Evolutionary conservation across 108 stramenopile species (phyloP).

Genomic region (Cylindrotheca closterium): DNA sequence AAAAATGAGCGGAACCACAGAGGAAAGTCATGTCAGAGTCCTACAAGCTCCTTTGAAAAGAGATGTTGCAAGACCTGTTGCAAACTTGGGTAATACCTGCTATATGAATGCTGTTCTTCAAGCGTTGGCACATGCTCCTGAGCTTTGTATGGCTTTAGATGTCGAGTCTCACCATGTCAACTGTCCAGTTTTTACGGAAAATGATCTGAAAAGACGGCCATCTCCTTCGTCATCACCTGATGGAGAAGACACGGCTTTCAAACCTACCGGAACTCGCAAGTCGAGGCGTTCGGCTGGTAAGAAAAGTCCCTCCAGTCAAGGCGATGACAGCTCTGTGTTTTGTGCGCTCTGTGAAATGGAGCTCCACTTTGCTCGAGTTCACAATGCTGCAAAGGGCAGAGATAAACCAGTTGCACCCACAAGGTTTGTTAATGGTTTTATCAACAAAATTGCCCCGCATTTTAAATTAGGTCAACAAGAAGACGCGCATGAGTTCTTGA

Average conservation of each 20-base stretch:
- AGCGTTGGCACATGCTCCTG: constrained; percentile 85
- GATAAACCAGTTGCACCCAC: constrained; percentile 69
- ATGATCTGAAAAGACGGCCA: constrained; percentile 21
- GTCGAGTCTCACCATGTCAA: constrained; percentile 59
- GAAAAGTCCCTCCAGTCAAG: constrained; percentile 14
- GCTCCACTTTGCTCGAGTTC: constrained; percentile 59
- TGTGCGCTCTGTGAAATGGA: constrained; percentile 84
- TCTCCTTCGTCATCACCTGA: constrained; percentile 36
- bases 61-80: constrained; percentile 69
- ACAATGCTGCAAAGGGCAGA: constrained; percentile 29
- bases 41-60: constrained; percentile 27
- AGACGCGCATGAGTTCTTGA: constrained; percentile 98
- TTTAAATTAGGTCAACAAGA: constrained; percentile 94
- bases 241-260: constrained; percentile 8
- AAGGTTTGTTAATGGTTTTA: constrained; percentile 78
- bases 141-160: constrained; percentile 83
- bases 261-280: constrained; percentile 20
- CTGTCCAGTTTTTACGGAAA: constrained; percentile 59
- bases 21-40: neutral
- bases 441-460: constrained; percentile 80
- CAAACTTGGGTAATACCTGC: constrained; percentile 88
- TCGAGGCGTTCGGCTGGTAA: constrained; percentile 22
- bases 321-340: constrained; percentile 45
- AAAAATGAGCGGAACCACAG: neutral
- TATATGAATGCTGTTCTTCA: constrained; percentile 88